Conservation (phyloP, 768 basidiomycete species). For the Leccinum sublutescens region DNA sequence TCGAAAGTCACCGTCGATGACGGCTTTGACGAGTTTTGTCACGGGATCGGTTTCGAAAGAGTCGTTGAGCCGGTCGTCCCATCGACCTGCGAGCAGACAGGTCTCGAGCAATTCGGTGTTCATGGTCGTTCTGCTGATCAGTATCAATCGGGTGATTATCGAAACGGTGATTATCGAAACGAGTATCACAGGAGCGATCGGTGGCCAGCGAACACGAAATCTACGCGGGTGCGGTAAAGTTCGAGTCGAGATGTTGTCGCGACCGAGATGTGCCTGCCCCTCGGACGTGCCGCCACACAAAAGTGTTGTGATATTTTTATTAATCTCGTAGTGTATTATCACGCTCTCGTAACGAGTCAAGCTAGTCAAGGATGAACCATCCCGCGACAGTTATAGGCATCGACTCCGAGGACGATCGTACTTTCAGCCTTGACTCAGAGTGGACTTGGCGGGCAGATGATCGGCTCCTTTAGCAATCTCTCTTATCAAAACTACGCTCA, state of each 20-base stretch:
- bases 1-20: slow-evolving; percentile 59
- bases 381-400: slow-evolving; percentile 3
- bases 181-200: neutral
- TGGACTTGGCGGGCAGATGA: neutral
- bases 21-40: slow-evolving; percentile 48
- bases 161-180: neutral
- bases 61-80: slow-evolving; percentile 31
- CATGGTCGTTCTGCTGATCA: slow-evolving; percentile 11
- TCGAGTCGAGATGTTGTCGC: slow-evolving; percentile 14
- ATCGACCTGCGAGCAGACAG: slow-evolving; percentile 53
- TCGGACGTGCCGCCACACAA: neutral
- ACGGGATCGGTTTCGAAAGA: slow-evolving; percentile 23
- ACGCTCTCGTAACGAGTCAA: neutral
- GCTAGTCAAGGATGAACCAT: neutral
- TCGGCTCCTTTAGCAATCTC: neutral
- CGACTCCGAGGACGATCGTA: neutral
- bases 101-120: slow-evolving; percentile 44
- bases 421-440: neutral
- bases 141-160: neutral
- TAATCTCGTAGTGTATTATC: neutral
- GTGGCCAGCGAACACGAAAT: slow-evolving; percentile 1
- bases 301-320: neutral
- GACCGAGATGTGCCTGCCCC: neutral
- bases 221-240: neutral
- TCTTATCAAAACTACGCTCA: neutral